Evolutionary conservation across 345 rosid genomes (phyloP), one percentile per base, ranked within the genome.

Genomic region (Eutrema japonicum): DNA sequence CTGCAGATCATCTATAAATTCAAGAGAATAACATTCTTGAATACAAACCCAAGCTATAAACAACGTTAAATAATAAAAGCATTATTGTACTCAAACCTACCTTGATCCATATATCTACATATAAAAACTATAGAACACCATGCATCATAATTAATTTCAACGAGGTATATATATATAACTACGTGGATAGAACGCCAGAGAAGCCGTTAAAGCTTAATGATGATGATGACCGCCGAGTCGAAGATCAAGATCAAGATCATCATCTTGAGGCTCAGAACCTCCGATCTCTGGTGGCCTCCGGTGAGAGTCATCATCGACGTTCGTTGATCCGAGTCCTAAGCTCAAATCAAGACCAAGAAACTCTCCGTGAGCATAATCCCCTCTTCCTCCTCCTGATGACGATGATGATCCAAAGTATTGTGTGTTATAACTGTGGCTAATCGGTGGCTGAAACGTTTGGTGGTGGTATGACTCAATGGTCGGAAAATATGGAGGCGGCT

Each of bases 191-290:
- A 37, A 63, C 35, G 59, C 40, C 38, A 41, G 40, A 33, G 40
- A 32, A 63, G 65, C n/a, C 26, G 29, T n/a, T 5, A 30, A 41
- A 7, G 32, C 70, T 45, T 64, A 64, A 43, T 29, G 70, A 7
- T 54, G 79, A 45, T 46, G 68, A 29, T 76, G 73, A 46, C 81
- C 80, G 59, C 96, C 96, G 42, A 90, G 96, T 65, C 96, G 87
- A 79, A 90, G 98, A 86, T 93, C 90, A 87, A 90, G 85, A 83
- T 93, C 96, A 26, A 88, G 29, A 76, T 87, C 91, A 56, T 81
- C 87, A 26, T 80, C 85, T 36, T 62, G 63, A 37, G 57, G 69
- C 50, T 83, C 72, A 68, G 40, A 71, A 45, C 62, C 51, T 49
- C 63, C 77, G 49, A 36, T 70, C 42, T 43, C 75, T 18, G 66